Conservation (phyloP, 306 rosid species). For the Abrus pulchellus region DNA sequence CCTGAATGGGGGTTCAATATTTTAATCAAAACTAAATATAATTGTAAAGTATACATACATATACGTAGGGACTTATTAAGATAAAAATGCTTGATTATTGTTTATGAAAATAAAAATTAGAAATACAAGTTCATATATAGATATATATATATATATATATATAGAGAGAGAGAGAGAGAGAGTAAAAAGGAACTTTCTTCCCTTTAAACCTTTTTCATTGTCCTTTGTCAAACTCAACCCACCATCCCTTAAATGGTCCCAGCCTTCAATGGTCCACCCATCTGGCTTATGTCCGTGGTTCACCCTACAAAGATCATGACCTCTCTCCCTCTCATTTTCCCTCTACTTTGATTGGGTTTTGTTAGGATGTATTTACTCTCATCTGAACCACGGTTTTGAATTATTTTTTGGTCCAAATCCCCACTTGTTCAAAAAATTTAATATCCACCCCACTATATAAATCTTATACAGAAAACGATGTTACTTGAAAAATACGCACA, state of each 20-base stretch:
- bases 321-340: constrained; percentile 48
- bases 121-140: too few species aligned
- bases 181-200: constrained; percentile 24
- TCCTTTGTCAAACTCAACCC: constrained; percentile 42
- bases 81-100: too few species aligned
- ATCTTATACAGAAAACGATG: constrained; percentile 40
- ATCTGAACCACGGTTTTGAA: constrained; percentile 39
- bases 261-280: constrained; percentile 38
- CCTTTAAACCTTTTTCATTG: constrained; percentile 23
- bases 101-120: too few species aligned
- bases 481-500: not conserved
- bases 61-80: too few species aligned
- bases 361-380: constrained; percentile 52
- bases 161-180: not conserved
- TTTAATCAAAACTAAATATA: too few species aligned
- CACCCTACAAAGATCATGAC: constrained; percentile 70
- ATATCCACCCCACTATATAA: not conserved
- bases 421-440: constrained; percentile 44
- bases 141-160: too few species aligned
- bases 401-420: constrained; percentile 46
- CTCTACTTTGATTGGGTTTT: constrained; percentile 49
- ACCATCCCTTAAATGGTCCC: constrained; percentile 27
- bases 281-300: constrained; percentile 71
- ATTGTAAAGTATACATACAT: too few species aligned
- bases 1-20: too few species aligned